Base-by-base conservation (phyloP, 2,329 filamentous ascomycete species). In the Bertia moriformis region DNA sequence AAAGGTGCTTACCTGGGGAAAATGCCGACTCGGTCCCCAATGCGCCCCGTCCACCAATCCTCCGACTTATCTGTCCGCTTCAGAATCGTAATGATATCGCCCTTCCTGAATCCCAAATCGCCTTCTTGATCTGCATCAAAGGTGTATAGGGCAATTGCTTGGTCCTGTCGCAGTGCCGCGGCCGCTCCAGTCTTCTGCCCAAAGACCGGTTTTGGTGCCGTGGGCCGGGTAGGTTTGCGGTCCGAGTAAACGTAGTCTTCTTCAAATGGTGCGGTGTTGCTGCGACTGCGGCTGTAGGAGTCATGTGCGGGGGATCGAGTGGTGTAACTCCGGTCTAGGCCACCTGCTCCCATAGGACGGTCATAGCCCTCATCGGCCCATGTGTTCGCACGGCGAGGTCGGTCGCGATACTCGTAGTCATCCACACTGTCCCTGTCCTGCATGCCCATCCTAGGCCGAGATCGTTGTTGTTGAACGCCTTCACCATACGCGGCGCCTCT, bases 41-140 rank as follows among this genome's bases (percentile, higher is more conserved):
- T 78, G 60, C 82, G 80, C 18, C 91, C 91, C 14, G 89, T 96
- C 77, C 89, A 96, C 89, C 89, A 96, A 57, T 96, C 89, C 41
- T 87, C 88, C 42, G 85, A 83, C 49, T 83, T 95, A 3, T 96
- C 85, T 4, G 89, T 96, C 59, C 83, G 83, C 66, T 98, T 95
- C 41, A 93, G 58, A 42, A 98, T 87, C 1, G 87, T 95, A 47
- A 98, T 95, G 41, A 96, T 60, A 19, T 98, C 91, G 15, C 91
- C 91, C 68, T 98, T 98, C 65, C 93, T 94, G 62, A 98, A 98
- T 0, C 81, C 85, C 41, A 96, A 58, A 56, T 98, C 89, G 3
- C 89, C 89, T 0, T 86, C 78, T 58, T 95, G 88, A 51, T 94
- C 89, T 0, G 87, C 80, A 45, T 96, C 89, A 54, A 98, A 98